Percentiles rank a stretch among this genome's conserved stretches.
Evolutionary conservation across 2,329 filamentous ascomycete species (phyloP).

Genomic region (Coniochaeta sp.): DNA sequence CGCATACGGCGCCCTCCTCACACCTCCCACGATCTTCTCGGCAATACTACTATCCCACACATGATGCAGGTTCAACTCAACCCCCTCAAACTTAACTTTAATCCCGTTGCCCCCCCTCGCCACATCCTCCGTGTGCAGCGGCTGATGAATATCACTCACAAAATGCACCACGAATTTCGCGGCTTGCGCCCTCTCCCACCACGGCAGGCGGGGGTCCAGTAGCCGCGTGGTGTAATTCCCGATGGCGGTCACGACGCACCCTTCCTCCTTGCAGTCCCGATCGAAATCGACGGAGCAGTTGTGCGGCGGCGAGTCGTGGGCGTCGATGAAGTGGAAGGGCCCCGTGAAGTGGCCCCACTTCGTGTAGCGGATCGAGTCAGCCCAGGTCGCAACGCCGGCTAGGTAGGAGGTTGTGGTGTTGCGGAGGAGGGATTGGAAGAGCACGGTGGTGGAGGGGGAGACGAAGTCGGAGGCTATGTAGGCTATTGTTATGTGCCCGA

Average conservation of each 20-base stretch:
- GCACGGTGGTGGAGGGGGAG: slow-evolving; percentile 41
- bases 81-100: slow-evolving; percentile 51
- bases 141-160: slow-evolving; percentile 63
- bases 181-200: slow-evolving; percentile 46
- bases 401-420: slow-evolving; percentile 51
- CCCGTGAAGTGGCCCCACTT: slow-evolving; percentile 54
- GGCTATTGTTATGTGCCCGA: slow-evolving; percentile 60
- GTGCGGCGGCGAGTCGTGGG: slow-evolving; percentile 53
- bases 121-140: slow-evolving; percentile 59
- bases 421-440: slow-evolving; percentile 51
- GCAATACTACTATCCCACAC: slow-evolving; percentile 68
- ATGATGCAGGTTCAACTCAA: slow-evolving; percentile 58
- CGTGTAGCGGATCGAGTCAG: slow-evolving; percentile 59
- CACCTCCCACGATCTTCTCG: slow-evolving; percentile 55
- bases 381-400: slow-evolving; percentile 59
- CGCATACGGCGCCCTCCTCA: slow-evolving; percentile 39
- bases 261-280: slow-evolving; percentile 54
- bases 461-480: slow-evolving; percentile 58
- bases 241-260: slow-evolving; percentile 56
- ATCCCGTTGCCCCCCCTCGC: slow-evolving; percentile 63
- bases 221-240: slow-evolving; percentile 54
- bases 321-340: slow-evolving; percentile 64
- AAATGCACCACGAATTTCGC: slow-evolving; percentile 64
- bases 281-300: slow-evolving; percentile 50
- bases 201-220: slow-evolving; percentile 35